Conservation (phyloP, 352 stramenopile species). For the Globisporangium alternatum region DNA sequence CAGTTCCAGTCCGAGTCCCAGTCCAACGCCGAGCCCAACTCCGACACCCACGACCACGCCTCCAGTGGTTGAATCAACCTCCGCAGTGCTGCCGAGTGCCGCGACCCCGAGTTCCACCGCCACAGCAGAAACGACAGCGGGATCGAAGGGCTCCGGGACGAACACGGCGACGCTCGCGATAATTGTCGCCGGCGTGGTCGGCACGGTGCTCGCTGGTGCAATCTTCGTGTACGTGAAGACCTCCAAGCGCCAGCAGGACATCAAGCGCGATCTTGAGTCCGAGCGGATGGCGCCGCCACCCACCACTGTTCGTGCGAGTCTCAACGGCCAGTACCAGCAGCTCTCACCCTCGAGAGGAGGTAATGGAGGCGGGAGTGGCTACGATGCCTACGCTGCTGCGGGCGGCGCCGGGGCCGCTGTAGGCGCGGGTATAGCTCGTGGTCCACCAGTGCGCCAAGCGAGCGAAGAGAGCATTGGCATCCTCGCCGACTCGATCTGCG, state of each 20-base stretch:
- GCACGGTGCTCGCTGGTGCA: slow-evolving; percentile 34
- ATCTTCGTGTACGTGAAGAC: slow-evolving; percentile 59
- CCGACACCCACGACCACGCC: not conserved
- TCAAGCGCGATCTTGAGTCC: slow-evolving; percentile 31
- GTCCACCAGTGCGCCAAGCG: not conserved
- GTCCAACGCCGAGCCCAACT: slow-evolving; percentile 2
- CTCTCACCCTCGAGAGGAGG: slow-evolving; percentile 17
- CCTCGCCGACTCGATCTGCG: not conserved
- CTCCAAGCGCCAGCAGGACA: slow-evolving; percentile 28
- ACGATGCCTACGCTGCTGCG: slow-evolving; percentile 10
- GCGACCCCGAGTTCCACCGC: slow-evolving; percentile 12
- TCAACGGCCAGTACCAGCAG: slow-evolving; percentile 14
- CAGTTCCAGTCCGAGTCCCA: not conserved
- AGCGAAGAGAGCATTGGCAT: not conserved
- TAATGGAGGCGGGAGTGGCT: not conserved
- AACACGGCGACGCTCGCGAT: slow-evolving; percentile 39
- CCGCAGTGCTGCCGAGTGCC: slow-evolving; percentile 8
- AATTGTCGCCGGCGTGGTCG: slow-evolving; percentile 44
- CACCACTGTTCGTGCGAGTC: not conserved
- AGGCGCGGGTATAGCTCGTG: not conserved
- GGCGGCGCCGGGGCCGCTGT: not conserved
- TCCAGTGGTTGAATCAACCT: slow-evolving; percentile 4
- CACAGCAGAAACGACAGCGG: slow-evolving; percentile 30
- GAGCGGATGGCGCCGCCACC: not conserved
- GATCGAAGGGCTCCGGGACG: slow-evolving; percentile 15